Evolutionary conservation across 2,329 filamentous ascomycete genomes (phyloP).

Genomic region (Fusarium kyushuense): DNA sequence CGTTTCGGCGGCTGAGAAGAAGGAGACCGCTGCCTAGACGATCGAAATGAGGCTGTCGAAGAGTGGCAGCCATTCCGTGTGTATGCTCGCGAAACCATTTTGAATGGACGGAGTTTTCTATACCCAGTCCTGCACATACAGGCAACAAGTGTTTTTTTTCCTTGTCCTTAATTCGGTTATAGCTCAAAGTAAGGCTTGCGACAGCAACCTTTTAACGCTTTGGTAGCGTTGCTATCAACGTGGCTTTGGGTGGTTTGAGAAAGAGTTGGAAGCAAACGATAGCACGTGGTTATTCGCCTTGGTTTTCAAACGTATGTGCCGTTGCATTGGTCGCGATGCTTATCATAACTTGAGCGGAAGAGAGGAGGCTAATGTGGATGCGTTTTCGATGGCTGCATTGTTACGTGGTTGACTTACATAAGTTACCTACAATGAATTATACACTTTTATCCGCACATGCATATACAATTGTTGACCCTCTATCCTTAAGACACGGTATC

Average conservation of each 20-base stretch:
- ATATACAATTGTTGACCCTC: background rate
- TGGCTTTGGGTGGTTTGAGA: conserved; percentile 22
- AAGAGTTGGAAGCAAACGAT: conserved; percentile 25
- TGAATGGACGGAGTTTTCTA: conserved; percentile 26
- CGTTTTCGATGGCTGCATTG: conserved; percentile 6
- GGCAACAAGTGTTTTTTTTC: conserved; percentile 13
- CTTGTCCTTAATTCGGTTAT: conserved; percentile 11
- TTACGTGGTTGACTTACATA: conserved; percentile 15
- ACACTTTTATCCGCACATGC: background rate
- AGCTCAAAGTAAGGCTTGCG: conserved; percentile 36
- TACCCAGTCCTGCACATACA: conserved; percentile 27
- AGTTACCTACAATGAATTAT: conserved; percentile 8
- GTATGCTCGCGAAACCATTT: conserved; percentile 12
- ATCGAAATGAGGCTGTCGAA: conserved; percentile 37
- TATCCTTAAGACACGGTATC: background rate
- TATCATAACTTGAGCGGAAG: background rate
- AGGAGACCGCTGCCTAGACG: conserved; percentile 37
- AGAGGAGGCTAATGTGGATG: conserved; percentile 16
- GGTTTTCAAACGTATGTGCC: conserved; percentile 4
- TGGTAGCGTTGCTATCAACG: conserved; percentile 14
- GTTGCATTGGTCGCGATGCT: background rate
- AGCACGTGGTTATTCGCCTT: conserved; percentile 1
- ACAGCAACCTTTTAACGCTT: conserved; percentile 1
- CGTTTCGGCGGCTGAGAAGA: conserved; percentile 32
- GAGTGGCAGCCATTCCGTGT: conserved; percentile 13